phyloP scores from a whole-genome alignment of 2,329 filamentous ascomycete genomes.

The Fusarium equiseti region DNA sequence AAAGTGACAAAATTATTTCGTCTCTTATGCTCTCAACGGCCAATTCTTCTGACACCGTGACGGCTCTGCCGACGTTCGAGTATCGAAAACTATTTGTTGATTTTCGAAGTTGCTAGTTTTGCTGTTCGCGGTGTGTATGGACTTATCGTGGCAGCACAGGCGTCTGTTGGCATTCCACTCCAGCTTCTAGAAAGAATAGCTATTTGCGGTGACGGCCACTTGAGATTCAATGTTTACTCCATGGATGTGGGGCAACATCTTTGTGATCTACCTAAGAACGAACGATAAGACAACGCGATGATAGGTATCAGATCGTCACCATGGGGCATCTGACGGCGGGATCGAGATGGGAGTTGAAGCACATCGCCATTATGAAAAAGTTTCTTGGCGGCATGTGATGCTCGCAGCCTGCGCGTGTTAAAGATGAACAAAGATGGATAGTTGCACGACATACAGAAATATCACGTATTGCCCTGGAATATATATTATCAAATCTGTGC shows the following conservation, averaged over 20 bases:
- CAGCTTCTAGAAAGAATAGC: background rate
- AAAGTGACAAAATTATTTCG: background rate
- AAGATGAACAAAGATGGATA: background rate
- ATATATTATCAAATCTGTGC: conserved; percentile 28
- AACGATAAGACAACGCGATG: conserved; percentile 34
- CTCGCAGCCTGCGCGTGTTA: background rate
- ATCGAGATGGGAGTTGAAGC: conserved; percentile 24
- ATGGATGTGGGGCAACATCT: background rate
- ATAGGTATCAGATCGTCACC: conserved; percentile 1
- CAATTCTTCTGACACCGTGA: background rate
- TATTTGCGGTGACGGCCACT: background rate
- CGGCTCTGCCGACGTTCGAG: background rate
- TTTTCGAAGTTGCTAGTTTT: background rate
- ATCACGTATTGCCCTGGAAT: conserved; percentile 14
- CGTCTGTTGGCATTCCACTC: background rate
- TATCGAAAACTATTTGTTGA: background rate
- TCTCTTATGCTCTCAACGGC: background rate
- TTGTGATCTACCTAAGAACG: background rate
- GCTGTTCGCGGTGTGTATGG: background rate
- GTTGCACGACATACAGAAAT: background rate
- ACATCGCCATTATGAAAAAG: background rate
- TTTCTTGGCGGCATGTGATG: conserved; percentile 34
- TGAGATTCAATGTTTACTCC: background rate
- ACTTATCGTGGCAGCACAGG: background rate
- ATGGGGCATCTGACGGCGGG: conserved; percentile 3